Conservation (phyloP, 2,329 filamentous ascomycete genomes). For the Cercospora zeae-maydis region DNA sequence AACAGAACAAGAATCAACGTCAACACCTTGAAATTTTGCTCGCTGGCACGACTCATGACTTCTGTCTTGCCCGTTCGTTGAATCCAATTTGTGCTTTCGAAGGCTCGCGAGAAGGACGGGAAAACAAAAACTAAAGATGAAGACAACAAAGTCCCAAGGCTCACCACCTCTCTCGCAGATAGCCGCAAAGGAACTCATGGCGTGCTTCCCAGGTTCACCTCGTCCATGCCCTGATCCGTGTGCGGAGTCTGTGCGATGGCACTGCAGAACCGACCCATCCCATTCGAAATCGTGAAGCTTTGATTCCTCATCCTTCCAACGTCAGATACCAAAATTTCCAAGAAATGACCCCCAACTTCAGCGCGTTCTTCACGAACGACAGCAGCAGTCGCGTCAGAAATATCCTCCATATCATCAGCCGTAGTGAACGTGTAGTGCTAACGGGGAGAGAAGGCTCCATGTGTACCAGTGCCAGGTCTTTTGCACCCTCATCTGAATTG, state of each 20-base stretch:
- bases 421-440: background rate
- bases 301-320: background rate
- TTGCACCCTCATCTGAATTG: slow-evolving; percentile 3
- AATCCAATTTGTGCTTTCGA: background rate
- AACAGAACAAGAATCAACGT: background rate
- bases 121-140: background rate
- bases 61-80: background rate
- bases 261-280: background rate
- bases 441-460: background rate
- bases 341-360: background rate
- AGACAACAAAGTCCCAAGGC: background rate
- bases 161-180: too few species aligned
- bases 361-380: background rate
- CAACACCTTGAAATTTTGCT: background rate
- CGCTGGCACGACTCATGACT: background rate
- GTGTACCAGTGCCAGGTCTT: slow-evolving; percentile 3
- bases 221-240: background rate
- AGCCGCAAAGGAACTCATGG: too few species aligned
- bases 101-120: background rate
- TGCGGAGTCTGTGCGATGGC: background rate
- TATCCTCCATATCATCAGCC: background rate
- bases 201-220: background rate
- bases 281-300: background rate
- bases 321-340: background rate
- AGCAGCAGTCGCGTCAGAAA: background rate